Base-by-base conservation (phyloP, 768 basidiomycete genomes). In the Russula dissimulans region DNA sequence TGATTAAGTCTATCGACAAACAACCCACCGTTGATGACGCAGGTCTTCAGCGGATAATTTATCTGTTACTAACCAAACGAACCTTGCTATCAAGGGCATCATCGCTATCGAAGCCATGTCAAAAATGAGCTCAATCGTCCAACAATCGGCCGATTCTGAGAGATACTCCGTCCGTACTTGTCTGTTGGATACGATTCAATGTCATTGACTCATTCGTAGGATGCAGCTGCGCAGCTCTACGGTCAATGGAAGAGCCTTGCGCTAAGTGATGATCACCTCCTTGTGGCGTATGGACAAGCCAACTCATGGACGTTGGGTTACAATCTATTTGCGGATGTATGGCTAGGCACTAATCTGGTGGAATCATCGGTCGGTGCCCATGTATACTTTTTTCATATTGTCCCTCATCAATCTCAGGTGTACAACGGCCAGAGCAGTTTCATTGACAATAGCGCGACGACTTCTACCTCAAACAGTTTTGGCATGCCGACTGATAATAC, bases 81-180 rank as follows among this genome's bases (percentile, higher is more conserved):
- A 86, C 66, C 74, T 86, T 29, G 85, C 84, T 5, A 81, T 86
- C 71, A 88, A 87, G 67, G 86, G 85, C 38, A 84, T 86, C 59
- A 71, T 85, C 51, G 85, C 83, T 5, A 84, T 87, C 66, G 72
- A 79, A 62, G 81, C 81, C 4, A 85, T 87, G 83, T 75, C 80
- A 4, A 73, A 80, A 60, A 82, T 87, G 44, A 75, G 77, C 4
- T 62, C 69, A 2, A 57, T 67, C 5, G 44, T 71, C 17, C 63
- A 67, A 1, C 36, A 69, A 9, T 15, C 42, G 0, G 53, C 32
- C 0, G 67, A 71, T 12, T 66, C 60, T 0, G 26, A 54, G 10
- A 61, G 69, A 49, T 76, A 69, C 54, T 45, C 53, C 7, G 73
- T 71, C 22, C 3, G 72, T 67, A 14, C 38, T 11, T 15, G 38